Conservation (phyloP, 1,284 basidiomycete genomes). For the Hemileia vastatrix region DNA sequence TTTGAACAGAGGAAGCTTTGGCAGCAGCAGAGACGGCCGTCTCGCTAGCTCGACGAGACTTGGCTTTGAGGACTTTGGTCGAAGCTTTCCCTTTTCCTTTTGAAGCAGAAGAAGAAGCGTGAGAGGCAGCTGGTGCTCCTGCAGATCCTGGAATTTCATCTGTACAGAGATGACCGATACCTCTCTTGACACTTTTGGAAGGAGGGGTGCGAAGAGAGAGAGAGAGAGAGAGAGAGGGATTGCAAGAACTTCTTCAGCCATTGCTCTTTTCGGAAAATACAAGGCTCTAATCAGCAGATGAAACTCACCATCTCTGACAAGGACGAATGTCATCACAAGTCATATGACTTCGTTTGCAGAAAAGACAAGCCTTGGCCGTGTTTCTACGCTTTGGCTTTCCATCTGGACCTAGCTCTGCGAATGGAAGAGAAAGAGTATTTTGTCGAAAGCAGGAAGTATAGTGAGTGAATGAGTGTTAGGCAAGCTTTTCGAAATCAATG, state of each 20-base stretch:
- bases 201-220: not conserved
- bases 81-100: not conserved
- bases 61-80: not conserved
- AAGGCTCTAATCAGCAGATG: conserved; percentile 10
- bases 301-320: conserved; percentile 73
- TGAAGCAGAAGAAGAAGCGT: not conserved
- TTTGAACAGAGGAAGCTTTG: not conserved
- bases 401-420: not conserved
- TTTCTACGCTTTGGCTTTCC: not conserved
- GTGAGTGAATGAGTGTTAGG: too few species aligned
- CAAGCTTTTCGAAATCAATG: too few species aligned
- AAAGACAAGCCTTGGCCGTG: conserved; percentile 15
- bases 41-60: not conserved
- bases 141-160: conserved; percentile 57
- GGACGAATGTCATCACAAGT: conserved; percentile 76
- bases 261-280: too few species aligned
- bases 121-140: not conserved
- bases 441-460: too few species aligned
- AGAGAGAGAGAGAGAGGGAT: not conserved
- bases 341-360: conserved; percentile 49
- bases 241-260: too few species aligned
- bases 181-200: conserved; percentile 65
- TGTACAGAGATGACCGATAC: conserved; percentile 80
- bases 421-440: too few species aligned
- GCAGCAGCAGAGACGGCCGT: not conserved